phyloP scores from a whole-genome alignment of 495 filamentous ascomycete species.

The Cryomyces antarcticus region DNA sequence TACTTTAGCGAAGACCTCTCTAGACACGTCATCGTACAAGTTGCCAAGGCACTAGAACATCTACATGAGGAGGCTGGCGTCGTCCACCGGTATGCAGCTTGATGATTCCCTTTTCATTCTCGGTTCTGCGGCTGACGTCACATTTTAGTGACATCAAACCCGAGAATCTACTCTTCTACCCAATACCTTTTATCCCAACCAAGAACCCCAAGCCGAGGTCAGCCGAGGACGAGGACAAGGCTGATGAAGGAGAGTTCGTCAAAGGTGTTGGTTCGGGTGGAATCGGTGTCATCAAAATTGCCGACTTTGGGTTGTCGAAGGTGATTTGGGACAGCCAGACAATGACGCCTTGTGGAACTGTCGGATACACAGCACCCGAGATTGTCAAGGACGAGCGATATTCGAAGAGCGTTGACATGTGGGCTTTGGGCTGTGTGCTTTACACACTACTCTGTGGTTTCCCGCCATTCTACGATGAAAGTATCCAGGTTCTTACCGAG shows the following conservation, averaged over 20 bases:
- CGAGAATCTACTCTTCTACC: conserved; percentile 88
- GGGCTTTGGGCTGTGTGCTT: conserved; percentile 90
- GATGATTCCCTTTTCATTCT: too few species aligned
- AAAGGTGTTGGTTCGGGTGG: conserved; percentile 69
- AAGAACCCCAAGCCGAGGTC: conserved; percentile 56
- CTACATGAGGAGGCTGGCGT: conserved; percentile 87
- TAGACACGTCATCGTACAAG: conserved; percentile 82
- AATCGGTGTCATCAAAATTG: conserved; percentile 90
- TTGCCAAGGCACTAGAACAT: conserved; percentile 83
- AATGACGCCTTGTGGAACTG: conserved; percentile 98
- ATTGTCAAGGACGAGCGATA: conserved; percentile 98
- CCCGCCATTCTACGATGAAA: conserved; percentile 97
- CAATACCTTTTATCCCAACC: conserved; percentile 58
- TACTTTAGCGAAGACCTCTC: conserved; percentile 96
- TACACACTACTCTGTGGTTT: conserved; percentile 95
- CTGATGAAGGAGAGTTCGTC: conserved; percentile 87
- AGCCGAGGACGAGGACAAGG: conserved; percentile 90
- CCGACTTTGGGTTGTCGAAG: conserved; percentile 93
- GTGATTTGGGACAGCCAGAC: conserved; percentile 96
- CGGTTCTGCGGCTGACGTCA: conserved; percentile 11
- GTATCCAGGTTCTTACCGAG: conserved; percentile 88
- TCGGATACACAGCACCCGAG: conserved; percentile 96
- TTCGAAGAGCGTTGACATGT: conserved; percentile 98
- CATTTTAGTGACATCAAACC: conserved; percentile 81
- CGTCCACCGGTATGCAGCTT: conserved; percentile 65